Base-by-base conservation (phyloP, 2,329 filamentous ascomycete genomes). In the Diaporthe sp. region DNA sequence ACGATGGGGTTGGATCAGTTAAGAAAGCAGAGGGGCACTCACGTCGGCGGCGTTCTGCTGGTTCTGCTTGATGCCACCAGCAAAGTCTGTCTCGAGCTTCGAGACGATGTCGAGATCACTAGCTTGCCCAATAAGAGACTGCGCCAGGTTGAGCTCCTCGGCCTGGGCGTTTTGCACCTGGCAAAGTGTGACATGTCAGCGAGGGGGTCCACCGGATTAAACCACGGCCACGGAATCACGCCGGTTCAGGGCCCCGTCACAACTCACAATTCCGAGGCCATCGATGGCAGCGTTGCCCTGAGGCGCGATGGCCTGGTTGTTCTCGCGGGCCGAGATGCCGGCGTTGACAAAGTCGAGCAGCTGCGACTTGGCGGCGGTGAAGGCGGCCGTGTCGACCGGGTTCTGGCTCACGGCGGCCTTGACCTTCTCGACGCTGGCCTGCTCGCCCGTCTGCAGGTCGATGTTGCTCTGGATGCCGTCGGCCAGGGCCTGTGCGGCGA, bases 401-500 rank as follows among this genome's bases (percentile, higher is more conserved):
- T 53, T 13, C 71, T 65, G 58, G 57, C 57, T 73, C 44, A 73
- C 71, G 34, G 61, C 61, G 31, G 42, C 47, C 51, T 57, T 73
- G 31, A 67, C 71, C 47, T 42, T 73, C n/a, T 42, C 58, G 28
- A 73, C 58, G 44, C 71, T 67, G 34, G 71, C 71, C 39, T 73
- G 71, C 57, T 73, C 71, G 44, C 71, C 71, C 2, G n/a, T 61
- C 58, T 73, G 71, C 3, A 73, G 44, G 71, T 73, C 71, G 31
- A 73, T 73, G 58, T 73, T 73, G 71, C 71, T 73, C 39, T 73
- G 71, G 31, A 73, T 73, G 58, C 71, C 47, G 47, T 65, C 44
- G n/a, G 71, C 71, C 9, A 73, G 71, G 28, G 71, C 71, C 47
- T 67, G 22, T 5, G 71, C 57, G n/a, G 71, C 71, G 49, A 73